Base-by-base conservation (phyloP, 2,329 filamentous ascomycete genomes). In the Fusarium brachygibbosum region DNA sequence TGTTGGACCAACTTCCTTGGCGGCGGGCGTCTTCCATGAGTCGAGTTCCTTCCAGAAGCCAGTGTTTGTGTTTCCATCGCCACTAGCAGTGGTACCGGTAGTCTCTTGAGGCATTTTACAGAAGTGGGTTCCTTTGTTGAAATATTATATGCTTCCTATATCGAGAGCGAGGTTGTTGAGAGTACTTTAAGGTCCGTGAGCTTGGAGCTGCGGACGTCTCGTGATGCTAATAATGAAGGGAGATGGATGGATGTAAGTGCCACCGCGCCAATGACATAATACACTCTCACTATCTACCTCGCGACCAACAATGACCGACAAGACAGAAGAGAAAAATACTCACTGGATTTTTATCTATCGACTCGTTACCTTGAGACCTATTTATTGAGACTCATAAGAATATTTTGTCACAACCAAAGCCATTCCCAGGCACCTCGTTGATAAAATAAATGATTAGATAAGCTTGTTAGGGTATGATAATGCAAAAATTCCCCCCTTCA, bases 1-100 rank as follows among this genome's bases (percentile, higher is more conserved):
- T 13, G 81, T 72, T 2, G 83, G 77, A 7, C 82, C 79, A 40
- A 86, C 76, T 5, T 84, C 76, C 64, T 82, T 84, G 61, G 76
- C 64, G 31, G 74, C 75, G 38, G 79, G 82, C 7, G 81, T 75
- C 68, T 81, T 83, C 73, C 79, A 78, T 4, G 82, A 80, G 37
- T 80, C 78, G 62, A 79, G 75, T 69, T 83, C 82, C 57, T 79
- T 76, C 61, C 78, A 76, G 64, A 79, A 72, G 54, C 73, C 73
- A 31, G 63, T 48, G 29, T 54, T 55, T 32, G 63, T 38, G 19
- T 54, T 53, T 31, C 61, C 49, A 35, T 57, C 29, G 13, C 54
- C 51, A 28, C 42, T 42, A 25, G 34, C 51, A 31, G 29, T 13
- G 38, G 51, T 16, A 19, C 28, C 17, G 34, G 56, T 14, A 19